phyloP scores from a whole-genome alignment of 1,139 yeast species.

The Taiozyma sp. region DNA sequence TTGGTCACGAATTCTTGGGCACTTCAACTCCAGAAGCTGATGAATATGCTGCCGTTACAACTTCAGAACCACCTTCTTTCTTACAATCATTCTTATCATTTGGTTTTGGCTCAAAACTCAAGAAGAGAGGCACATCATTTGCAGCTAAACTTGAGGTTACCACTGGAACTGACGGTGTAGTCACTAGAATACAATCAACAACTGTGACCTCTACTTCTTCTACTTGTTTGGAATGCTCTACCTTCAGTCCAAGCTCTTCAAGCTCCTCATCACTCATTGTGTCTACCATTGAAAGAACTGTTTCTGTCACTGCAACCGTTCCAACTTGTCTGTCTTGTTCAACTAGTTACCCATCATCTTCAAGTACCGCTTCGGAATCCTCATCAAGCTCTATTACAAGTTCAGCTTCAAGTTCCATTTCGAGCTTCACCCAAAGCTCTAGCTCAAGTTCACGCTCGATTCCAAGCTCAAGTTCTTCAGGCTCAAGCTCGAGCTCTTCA shows the following conservation, averaged over 20 bases:
- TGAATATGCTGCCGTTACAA: slow-evolving; percentile 5
- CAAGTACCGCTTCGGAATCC: not conserved
- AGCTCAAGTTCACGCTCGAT: too few species aligned
- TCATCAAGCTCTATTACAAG: not conserved
- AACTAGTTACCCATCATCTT: not conserved
- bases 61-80: not conserved
- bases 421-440: not conserved
- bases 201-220: slow-evolving; percentile 1
- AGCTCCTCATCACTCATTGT: not conserved
- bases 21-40: not conserved
- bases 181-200: not conserved
- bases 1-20: not conserved
- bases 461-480: too few species aligned
- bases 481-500: too few species aligned
- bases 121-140: not conserved
- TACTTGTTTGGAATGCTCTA: not conserved
- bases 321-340: not conserved
- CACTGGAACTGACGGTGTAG: not conserved
- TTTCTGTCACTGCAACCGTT: not conserved
- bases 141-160: not conserved
- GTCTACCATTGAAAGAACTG: not conserved
- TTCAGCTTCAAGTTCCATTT: not conserved
- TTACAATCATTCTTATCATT: not conserved
- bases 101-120: not conserved
- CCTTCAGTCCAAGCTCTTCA: not conserved